Conservation (phyloP, 805 yeast genomes). For the Zygosaccharomyces pseudorouxii region DNA sequence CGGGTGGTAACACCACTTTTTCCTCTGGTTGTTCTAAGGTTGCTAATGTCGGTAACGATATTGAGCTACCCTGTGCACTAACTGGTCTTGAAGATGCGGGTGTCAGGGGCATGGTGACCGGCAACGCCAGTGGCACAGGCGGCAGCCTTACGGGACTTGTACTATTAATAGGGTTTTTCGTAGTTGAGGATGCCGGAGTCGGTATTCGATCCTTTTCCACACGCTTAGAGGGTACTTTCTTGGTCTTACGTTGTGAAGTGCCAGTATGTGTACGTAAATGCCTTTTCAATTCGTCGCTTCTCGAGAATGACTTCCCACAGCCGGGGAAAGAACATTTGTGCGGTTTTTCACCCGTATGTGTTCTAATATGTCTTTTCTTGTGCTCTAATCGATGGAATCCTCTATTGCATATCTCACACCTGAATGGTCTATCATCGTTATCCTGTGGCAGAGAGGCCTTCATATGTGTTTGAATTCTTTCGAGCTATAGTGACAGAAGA, state of each 20-base stretch:
- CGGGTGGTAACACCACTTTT: slow-evolving; percentile 26
- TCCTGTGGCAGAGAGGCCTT: slow-evolving; percentile 13
- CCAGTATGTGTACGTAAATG: slow-evolving; percentile 76
- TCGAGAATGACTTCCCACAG: slow-evolving; percentile 70
- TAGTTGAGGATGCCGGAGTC: neutral
- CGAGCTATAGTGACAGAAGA: neutral
- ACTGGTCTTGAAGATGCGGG: slow-evolving; percentile 17
- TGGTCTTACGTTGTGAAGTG: slow-evolving; percentile 44
- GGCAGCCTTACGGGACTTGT: slow-evolving; percentile 1
- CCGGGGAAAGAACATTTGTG: slow-evolving; percentile 78
- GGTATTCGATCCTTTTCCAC: slow-evolving; percentile 4
- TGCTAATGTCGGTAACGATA: slow-evolving; percentile 18
- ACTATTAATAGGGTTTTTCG: neutral
- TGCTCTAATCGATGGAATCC: slow-evolving; percentile 86
- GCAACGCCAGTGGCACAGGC: slow-evolving; percentile 4
- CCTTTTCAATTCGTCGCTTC: slow-evolving; percentile 81
- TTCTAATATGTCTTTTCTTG: slow-evolving; percentile 83
- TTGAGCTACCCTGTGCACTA: slow-evolving; percentile 19
- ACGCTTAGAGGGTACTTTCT: slow-evolving; percentile 24
- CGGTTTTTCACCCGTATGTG: slow-evolving; percentile 91
- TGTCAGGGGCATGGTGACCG: slow-evolving; percentile 11
- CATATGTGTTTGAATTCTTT: neutral
- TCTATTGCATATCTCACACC: slow-evolving; percentile 78
- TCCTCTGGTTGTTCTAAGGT: slow-evolving; percentile 10
- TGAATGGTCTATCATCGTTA: slow-evolving; percentile 58